These are phyloP conservation scores for Pseudocercospora ulei DNA, from an alignment of 2,329 filamentous ascomycete species.

Conservation along the genomic window DNA sequence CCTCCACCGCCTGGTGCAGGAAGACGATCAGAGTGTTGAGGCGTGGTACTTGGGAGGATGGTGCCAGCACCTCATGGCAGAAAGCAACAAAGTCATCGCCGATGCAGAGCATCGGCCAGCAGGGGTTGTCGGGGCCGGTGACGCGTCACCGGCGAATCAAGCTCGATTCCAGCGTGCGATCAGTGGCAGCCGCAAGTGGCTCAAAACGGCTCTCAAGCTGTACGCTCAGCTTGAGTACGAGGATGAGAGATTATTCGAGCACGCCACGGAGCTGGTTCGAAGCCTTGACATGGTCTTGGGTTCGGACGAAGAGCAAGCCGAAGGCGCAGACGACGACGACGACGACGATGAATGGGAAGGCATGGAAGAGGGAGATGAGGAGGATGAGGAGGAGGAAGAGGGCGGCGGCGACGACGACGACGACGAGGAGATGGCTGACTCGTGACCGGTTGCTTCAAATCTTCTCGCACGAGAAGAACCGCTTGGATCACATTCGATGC, in stretches of 20 bases:
- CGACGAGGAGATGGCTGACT: constrained; percentile 28
- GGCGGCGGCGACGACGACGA: constrained; percentile 28
- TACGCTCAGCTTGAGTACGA: constrained; percentile 74
- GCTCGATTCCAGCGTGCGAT: constrained; percentile 41
- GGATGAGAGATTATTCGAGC: constrained; percentile 65
- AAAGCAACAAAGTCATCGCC: constrained; percentile 47
- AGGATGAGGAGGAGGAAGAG: constrained; percentile 31
- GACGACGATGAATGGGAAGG: constrained; percentile 34
- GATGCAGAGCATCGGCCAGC: constrained; percentile 20
- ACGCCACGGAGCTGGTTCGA: constrained; percentile 60
- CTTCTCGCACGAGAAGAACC: not conserved
- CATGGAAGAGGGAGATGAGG: constrained; percentile 34
- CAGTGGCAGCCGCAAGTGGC: constrained; percentile 69
- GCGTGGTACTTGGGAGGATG: constrained; percentile 96
- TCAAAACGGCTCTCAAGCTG: constrained; percentile 70
- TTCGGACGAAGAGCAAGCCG: constrained; percentile 38
- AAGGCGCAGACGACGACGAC: constrained; percentile 37
- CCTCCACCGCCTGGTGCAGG: constrained; percentile 68
- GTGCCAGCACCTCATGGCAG: constrained; percentile 71
- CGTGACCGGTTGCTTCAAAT: constrained; percentile 18
- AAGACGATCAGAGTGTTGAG: constrained; percentile 91
- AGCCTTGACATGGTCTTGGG: constrained; percentile 40
- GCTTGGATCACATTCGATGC: not conserved
- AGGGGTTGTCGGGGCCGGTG: constrained; percentile 30
- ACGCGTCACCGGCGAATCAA: constrained; percentile 41